Conservation (phyloP, 2,329 filamentous ascomycete species). For the Trichoderma sp. region DNA sequence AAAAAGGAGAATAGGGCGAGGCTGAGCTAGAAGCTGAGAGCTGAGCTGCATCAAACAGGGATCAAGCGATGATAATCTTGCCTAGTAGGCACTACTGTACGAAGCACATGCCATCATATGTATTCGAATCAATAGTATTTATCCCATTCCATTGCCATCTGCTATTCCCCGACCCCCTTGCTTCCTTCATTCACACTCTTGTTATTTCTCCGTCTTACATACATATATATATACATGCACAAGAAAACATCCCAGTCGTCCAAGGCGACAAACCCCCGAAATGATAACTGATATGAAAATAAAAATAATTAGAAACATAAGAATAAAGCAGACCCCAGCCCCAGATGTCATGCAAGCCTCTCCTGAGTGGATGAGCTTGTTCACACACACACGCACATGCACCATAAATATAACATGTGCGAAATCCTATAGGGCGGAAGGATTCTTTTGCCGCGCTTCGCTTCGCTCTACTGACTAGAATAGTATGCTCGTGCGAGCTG, state of each 20-base stretch:
- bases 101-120: neutral
- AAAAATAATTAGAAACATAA: neutral
- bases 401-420: neutral
- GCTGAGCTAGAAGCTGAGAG: neutral
- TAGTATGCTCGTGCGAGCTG: neutral
- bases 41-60: neutral
- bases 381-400: neutral
- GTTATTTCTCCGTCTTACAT: neutral
- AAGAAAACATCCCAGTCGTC: neutral
- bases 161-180: neutral
- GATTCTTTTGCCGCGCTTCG: neutral
- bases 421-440: neutral
- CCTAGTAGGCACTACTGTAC: neutral
- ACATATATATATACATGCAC: too few relatives aligned
- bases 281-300: neutral
- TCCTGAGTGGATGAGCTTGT: neutral
- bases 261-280: neutral
- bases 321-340: neutral
- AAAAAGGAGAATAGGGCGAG: neutral
- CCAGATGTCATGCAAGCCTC: neutral
- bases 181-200: neutral
- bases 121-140: neutral
- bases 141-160: neutral
- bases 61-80: neutral
- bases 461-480: neutral